These are phyloP conservation scores for Caloboletus inedulis DNA, from an alignment of 1,284 basidiomycete species.

Conservation along the genomic window DNA sequence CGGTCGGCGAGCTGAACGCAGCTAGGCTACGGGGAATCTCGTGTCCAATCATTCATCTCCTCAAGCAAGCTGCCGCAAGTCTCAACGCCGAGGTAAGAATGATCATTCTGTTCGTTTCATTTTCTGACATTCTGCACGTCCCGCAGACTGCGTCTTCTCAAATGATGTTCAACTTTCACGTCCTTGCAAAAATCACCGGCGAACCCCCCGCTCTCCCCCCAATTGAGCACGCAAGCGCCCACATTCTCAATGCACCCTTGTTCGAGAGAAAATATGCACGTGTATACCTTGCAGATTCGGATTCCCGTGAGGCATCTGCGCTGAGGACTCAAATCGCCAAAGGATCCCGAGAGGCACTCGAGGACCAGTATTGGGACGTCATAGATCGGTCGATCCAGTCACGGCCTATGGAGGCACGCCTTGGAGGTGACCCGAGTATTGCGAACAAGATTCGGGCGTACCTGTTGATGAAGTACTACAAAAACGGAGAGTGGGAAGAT, in stretches of 20 bases:
- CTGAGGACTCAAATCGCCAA: slow-evolving; percentile 69
- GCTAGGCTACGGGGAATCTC: slow-evolving; percentile 69
- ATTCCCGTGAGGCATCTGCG: slow-evolving; percentile 59
- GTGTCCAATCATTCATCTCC: slow-evolving; percentile 69
- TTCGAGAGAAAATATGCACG: slow-evolving; percentile 73
- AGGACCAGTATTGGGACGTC: slow-evolving; percentile 84
- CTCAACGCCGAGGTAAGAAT: slow-evolving; percentile 51
- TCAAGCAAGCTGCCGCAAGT: slow-evolving; percentile 61
- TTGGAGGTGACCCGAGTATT: slow-evolving; percentile 91
- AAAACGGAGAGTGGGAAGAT: slow-evolving; percentile 81
- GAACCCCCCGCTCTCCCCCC: slow-evolving; percentile 69
- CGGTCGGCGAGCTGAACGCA: slow-evolving; percentile 71
- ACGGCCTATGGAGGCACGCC: slow-evolving; percentile 78
- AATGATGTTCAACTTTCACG: slow-evolving; percentile 66
- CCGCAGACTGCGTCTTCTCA: slow-evolving; percentile 50
- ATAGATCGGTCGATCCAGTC: slow-evolving; percentile 84
- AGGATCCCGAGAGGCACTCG: slow-evolving; percentile 72
- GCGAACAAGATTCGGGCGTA: slow-evolving; percentile 89
- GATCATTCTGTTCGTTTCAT: slow-evolving; percentile 4
- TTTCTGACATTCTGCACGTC: not conserved
- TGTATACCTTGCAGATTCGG: slow-evolving; percentile 67
- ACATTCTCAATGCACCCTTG: slow-evolving; percentile 70
- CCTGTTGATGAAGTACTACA: slow-evolving; percentile 75
- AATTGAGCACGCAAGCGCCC: slow-evolving; percentile 71
- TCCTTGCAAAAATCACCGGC: slow-evolving; percentile 66